phyloP scores from a whole-genome alignment of 306 rosid species.

The Herpetospermum pedunculosum region DNA sequence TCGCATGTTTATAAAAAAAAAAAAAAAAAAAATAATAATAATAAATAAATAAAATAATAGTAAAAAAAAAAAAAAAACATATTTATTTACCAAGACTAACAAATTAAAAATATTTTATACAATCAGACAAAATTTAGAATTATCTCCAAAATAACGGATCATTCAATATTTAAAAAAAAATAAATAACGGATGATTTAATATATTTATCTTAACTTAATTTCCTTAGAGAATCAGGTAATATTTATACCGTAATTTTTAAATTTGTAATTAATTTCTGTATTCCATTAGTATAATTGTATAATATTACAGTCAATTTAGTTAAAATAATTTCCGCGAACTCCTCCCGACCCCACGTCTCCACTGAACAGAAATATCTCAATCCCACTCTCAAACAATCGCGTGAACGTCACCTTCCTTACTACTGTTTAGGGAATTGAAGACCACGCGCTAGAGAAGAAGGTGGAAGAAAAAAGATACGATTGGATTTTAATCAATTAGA shows the following conservation, averaged over 20 bases:
- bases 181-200: too few species aligned
- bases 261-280: neutral
- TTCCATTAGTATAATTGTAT: neutral
- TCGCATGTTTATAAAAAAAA: too few species aligned
- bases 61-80: too few species aligned
- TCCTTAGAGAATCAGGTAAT: neutral
- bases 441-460: neutral
- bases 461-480: neutral
- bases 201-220: too few species aligned
- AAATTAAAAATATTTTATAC: too few species aligned
- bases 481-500: neutral
- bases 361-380: neutral
- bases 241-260: neutral
- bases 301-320: neutral
- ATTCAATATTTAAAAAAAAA: too few species aligned
- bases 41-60: too few species aligned
- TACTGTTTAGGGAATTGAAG: neutral
- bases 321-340: neutral
- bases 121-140: too few species aligned
- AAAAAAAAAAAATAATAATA: too few species aligned
- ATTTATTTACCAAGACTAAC: too few species aligned
- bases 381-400: neutral
- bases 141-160: too few species aligned
- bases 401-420: neutral
- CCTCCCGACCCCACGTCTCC: slow-evolving; percentile 1